Evolutionary conservation across 176 grass and related monocot species (phyloP).

Genomic region (barley (Hordeum vulgare)): MorexV3_pseudomolecules_assembly NC_058520.1:551826914-551827413

Average conservation of each 20-base stretch:
- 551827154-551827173: neutral
- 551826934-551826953: constrained; percentile 21
- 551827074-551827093: neutral
- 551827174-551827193: too few relatives aligned
- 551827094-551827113: constrained; percentile 3
- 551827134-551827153: constrained; percentile 3
- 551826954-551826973: constrained; percentile 15
- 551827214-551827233: neutral
- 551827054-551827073: constrained; percentile 16
- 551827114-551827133: constrained; percentile 20
- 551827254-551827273: neutral
- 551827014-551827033: constrained; percentile 45
- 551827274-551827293: neutral
- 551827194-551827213: neutral
- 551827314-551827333: neutral
- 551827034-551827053: constrained; percentile 21
- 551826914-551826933: neutral
- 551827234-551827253: neutral
- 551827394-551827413: neutral
- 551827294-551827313: neutral
- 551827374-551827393: neutral
- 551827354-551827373: neutral
- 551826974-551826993: constrained; percentile 31
- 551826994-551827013: constrained; percentile 20
- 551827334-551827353: neutral